Base-by-base conservation (phyloP, 495 filamentous ascomycete genomes). In the Aspergillus asperescens region DNA sequence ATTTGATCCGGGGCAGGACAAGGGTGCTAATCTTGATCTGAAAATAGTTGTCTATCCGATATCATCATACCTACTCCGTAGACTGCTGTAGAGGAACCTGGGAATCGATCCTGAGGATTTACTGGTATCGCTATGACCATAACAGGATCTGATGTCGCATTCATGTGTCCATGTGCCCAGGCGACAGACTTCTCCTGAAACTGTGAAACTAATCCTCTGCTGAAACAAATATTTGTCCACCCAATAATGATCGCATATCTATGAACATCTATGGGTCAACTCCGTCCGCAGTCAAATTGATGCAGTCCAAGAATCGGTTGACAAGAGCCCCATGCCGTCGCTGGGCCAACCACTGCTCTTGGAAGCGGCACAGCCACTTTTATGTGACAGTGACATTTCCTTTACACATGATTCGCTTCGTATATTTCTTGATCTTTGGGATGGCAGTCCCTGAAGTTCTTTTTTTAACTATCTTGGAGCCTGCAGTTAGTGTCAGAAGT, bases 291-390 rank as follows among this genome's bases (percentile, higher is more conserved):
- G 32, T 16, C 32, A n/a, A 35, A 20, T 38, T 41, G 15, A 35
- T 52, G 32, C 40, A 10, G 41, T 40, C 54, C 42, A 41, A 10
- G 16, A 16, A 13, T 40, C 37, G 27, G 27, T 29, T 29, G 20
- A 38, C n/a, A 16, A 38, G 37, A 31, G 43, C 53, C 39, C 47
- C 47, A 55, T 16, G 35, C 31, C 20, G 41, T 72, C 67, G 62
- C 67, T 70, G 61, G 69, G 69, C 69, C 69, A 72, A 72, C 68
- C 46, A 24, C 13, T 54, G 55, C 28, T 41, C 29, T 19, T 10
- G 22, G 3, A 42, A 32, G 23, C 25, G 38, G 40, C 62, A 56
- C 59, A 54, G 56, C 56, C 56, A 57, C 60, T 8, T 34, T 34
- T 20, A 10, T 45, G 59, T 60, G 62, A 58, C 61, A 43, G 50